Evolutionary conservation across 192 early-diverging fungal genomes (phyloP).

Genomic region (Dimargaris verticillata): DNA sequence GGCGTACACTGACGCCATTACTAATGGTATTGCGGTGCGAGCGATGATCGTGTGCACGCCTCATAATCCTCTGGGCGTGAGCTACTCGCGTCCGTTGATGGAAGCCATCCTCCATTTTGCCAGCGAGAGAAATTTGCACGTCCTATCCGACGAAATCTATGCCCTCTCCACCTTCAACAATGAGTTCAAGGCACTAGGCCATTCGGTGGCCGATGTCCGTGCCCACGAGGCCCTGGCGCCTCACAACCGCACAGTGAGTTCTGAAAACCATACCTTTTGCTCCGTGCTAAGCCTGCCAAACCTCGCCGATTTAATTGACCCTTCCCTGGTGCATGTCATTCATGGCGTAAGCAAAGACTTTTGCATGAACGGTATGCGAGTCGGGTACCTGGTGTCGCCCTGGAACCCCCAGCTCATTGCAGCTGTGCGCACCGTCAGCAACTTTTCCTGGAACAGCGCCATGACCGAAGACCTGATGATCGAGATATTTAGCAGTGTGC

Average conservation of each 20-base stretch:
- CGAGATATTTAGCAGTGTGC: slow-evolving; percentile 34
- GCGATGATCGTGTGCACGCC: slow-evolving; percentile 60
- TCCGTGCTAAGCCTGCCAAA: slow-evolving; percentile 40
- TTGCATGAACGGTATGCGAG: slow-evolving; percentile 54
- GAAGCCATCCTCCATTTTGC: slow-evolving; percentile 43
- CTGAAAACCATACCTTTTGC: slow-evolving; percentile 30
- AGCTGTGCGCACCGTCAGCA: slow-evolving; percentile 22
- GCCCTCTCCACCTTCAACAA: slow-evolving; percentile 42
- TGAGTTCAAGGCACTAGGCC: slow-evolving; percentile 9
- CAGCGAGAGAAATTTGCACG: slow-evolving; percentile 38
- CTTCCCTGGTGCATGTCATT: slow-evolving; percentile 42
- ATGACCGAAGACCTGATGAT: slow-evolving; percentile 38
- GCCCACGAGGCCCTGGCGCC: slow-evolving; percentile 10
- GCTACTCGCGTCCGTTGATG: slow-evolving; percentile 34
- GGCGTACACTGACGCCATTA: slow-evolving; percentile 24
- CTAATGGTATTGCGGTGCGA: slow-evolving; percentile 25
- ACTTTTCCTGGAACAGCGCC: slow-evolving; percentile 46
- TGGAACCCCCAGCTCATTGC: slow-evolving; percentile 33
- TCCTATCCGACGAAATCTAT: slow-evolving; percentile 71
- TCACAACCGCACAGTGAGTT: not conserved
- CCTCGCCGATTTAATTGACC: slow-evolving; percentile 41
- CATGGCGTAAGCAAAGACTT: slow-evolving; percentile 81
- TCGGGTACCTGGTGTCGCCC: slow-evolving; percentile 43
- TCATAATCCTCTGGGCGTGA: slow-evolving; percentile 47
- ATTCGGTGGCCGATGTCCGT: too few species aligned